Evolutionary conservation across 1,139 yeast genomes (phyloP), one percentile per base, ranked within the genome.

Genomic region (Arxiozyma heterogenica): DNA sequence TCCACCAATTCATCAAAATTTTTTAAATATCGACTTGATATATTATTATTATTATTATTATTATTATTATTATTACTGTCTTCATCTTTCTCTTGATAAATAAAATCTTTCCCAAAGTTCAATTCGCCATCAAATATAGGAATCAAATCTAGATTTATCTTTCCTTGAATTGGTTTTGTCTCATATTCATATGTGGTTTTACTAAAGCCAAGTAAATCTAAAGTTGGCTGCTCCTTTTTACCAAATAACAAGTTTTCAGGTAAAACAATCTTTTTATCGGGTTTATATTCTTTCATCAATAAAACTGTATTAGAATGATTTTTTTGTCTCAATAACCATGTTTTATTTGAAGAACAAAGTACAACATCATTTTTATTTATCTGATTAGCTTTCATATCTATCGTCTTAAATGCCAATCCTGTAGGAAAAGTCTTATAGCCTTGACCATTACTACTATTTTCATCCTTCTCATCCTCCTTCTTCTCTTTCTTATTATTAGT

Each of bases 241-340:
- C 63, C 64, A 55, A 64, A 58, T n/a, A 51, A 38, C 18, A 48
- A 30, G 4, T 48, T 50, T 25, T 42, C 27, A 2, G 54, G 54
- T 4, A 51, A 51, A 8, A n/a, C 17, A 7, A 25, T 25, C 4
- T 27, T 44, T 8, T 53, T 53, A 42, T 55, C 59, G 1, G 67
- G 65, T 4, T 55, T 55, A 54, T 62, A 64, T 43, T 61, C 64
- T 25, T 56, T 57, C 67, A 82, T 69, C 41, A 90, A 61, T 61
- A 89, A 68, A 15, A 86, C 83, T 0, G 94, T 79, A 67, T 91
- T 90, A 11, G 96, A 86, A 68, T 91, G 97, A 66, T 88, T 87
- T 75, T 87, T 84, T 62, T 86, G 91, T 50, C 91, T 76, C 22
- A 90, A 65, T 53, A 75, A 75, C 79, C 81, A 89, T 0, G 95